Conservation (phyloP, 2,329 filamentous ascomycete genomes). For the Talaromyces amestolkiae region DNA sequence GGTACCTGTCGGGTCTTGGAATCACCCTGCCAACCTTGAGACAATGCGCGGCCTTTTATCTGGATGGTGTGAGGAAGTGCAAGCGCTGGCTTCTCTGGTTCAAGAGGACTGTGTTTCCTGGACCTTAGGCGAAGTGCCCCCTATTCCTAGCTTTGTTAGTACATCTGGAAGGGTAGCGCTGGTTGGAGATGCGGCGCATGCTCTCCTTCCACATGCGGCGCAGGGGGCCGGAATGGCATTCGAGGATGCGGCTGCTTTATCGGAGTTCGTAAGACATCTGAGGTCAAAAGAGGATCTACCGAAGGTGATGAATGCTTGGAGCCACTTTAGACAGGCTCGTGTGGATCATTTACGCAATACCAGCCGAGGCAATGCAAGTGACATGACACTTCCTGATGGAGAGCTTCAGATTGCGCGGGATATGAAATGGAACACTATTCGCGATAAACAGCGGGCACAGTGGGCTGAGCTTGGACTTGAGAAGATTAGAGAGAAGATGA, state of each 20-base stretch:
- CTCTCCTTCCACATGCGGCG: constrained; percentile 60
- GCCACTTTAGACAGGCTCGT: constrained; percentile 1
- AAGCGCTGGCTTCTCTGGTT: background rate
- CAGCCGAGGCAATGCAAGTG: background rate
- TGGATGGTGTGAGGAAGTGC: constrained; percentile 4
- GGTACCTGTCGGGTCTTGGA: constrained; percentile 5
- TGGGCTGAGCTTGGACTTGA: constrained; percentile 6
- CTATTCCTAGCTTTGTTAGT: constrained; percentile 3
- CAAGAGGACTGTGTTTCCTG: constrained; percentile 7
- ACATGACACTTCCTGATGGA: constrained; percentile 8
- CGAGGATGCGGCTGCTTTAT: constrained; percentile 52
- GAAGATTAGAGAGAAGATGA: constrained; percentile 1
- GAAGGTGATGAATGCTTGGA: constrained; percentile 4
- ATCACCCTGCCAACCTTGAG: constrained; percentile 5
- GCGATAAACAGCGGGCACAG: constrained; percentile 3
- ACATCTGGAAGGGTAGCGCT: constrained; percentile 44
- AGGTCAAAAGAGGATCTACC: constrained; percentile 3
- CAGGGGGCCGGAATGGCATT: constrained; percentile 62
- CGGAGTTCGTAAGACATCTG: background rate
- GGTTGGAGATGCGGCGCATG: constrained; percentile 64
- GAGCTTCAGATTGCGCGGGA: constrained; percentile 1
- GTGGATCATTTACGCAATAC: constrained; percentile 5
- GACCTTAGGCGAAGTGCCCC: background rate
- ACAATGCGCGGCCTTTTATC: constrained; percentile 1
- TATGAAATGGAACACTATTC: constrained; percentile 3